A percentile compares a stretch with the other conserved stretches of the same genome.
These are phyloP conservation scores for Chenopodium suecicum DNA, from an alignment of 148 eudicot genomes.

Conservation along the genomic window DNA sequence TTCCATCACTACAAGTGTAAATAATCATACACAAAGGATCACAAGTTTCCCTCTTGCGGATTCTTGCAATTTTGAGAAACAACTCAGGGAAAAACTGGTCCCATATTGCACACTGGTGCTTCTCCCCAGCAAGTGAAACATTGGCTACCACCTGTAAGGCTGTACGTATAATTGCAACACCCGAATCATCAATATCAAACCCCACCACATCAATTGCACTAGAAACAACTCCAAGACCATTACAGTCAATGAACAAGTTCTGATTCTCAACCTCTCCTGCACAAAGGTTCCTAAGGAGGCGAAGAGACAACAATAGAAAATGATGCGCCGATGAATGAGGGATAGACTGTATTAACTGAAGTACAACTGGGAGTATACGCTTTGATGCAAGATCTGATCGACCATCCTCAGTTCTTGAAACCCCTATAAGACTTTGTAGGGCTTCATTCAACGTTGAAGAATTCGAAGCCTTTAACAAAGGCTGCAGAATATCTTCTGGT, in stretches of 20 bases:
- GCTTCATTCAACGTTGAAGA: slow-evolving; percentile 45
- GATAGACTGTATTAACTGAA: slow-evolving; percentile 45
- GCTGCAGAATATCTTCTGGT: slow-evolving; percentile 40
- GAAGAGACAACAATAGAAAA: slow-evolving; percentile 51
- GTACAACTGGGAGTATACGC: slow-evolving; percentile 38
- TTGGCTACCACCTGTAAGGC: slow-evolving; percentile 82
- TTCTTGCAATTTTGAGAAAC: slow-evolving; percentile 52
- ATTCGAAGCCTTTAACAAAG: slow-evolving; percentile 41
- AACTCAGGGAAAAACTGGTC: slow-evolving; percentile 43
- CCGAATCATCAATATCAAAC: slow-evolving; percentile 36
- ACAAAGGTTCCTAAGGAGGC: slow-evolving; percentile 80
- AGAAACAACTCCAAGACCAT: slow-evolving; percentile 54
- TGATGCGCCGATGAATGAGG: slow-evolving; percentile 31
- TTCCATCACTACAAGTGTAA: slow-evolving; percentile 58
- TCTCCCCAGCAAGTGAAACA: slow-evolving; percentile 68
- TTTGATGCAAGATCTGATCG: slow-evolving; percentile 63
- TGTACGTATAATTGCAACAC: slow-evolving; percentile 43
- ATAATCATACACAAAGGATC: slow-evolving; percentile 83
- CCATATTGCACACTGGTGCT: slow-evolving; percentile 68
- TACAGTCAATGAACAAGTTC: slow-evolving; percentile 50
- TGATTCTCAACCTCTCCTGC: slow-evolving; percentile 72
- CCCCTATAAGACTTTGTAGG: slow-evolving; percentile 43
- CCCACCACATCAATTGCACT: slow-evolving; percentile 27
- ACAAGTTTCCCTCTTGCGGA: slow-evolving; percentile 54
- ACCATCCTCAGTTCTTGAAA: slow-evolving; percentile 51